These are phyloP conservation scores for Niveomyces coronatus DNA, from an alignment of 2,329 filamentous ascomycete genomes.

Conservation along the genomic window DNA sequence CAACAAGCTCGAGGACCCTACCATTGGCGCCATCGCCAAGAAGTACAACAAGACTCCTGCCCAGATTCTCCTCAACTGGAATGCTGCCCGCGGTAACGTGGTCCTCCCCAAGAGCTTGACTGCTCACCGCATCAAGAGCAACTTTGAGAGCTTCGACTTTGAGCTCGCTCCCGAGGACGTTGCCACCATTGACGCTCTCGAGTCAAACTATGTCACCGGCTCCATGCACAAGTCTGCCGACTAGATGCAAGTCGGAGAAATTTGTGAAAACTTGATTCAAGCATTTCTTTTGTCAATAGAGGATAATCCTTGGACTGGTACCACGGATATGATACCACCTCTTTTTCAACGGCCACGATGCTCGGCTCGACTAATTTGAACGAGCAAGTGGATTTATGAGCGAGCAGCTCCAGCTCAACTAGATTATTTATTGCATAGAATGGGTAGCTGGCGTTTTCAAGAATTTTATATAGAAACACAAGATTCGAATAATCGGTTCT, in stretches of 20 bases:
- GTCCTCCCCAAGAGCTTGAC: slow-evolving; percentile 65
- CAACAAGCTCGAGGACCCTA: slow-evolving; percentile 55
- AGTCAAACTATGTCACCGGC: slow-evolving; percentile 64
- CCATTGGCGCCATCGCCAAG: slow-evolving; percentile 49
- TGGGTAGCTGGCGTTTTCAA: slow-evolving; percentile 8
- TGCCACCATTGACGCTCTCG: slow-evolving; percentile 50
- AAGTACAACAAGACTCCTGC: slow-evolving; percentile 64
- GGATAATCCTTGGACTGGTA: slow-evolving; percentile 8
- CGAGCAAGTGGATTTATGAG: slow-evolving; percentile 5
- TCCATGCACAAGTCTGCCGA: slow-evolving; percentile 30
- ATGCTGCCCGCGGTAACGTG: slow-evolving; percentile 62
- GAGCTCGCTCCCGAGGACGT: slow-evolving; percentile 51
- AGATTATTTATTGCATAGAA: slow-evolving; percentile 10
- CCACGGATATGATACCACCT: slow-evolving; percentile 10
- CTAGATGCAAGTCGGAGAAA: too few relatives aligned
- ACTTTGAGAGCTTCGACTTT: slow-evolving; percentile 53
- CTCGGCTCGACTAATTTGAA: not conserved
- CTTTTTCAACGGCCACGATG: slow-evolving; percentile 7
- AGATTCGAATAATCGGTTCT: too few relatives aligned
- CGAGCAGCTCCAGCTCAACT: slow-evolving; percentile 7
- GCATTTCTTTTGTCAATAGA: slow-evolving; percentile 2
- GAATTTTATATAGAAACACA: not conserved
- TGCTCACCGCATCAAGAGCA: slow-evolving; percentile 53
- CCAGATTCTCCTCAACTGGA: slow-evolving; percentile 72
- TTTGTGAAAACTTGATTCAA: slow-evolving; percentile 4